Evolutionary conservation across 305 asterid species (phyloP).

Genomic region (Fraxinus albicans): DNA sequence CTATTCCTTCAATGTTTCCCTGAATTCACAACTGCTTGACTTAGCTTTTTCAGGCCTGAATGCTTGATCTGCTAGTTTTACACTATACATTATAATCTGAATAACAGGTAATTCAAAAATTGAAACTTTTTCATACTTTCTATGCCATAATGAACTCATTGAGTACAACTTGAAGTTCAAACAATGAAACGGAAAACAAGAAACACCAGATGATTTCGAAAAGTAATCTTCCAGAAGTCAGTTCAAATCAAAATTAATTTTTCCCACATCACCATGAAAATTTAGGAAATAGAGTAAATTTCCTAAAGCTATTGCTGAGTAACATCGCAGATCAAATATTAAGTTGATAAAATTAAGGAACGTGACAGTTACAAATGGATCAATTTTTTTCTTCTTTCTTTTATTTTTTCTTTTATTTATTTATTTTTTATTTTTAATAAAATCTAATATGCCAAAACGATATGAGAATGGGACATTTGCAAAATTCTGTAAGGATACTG

Average conservation of each 20-base stretch:
- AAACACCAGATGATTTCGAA: slow-evolving; percentile 19
- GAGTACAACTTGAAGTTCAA: background rate
- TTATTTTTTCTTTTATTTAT: background rate
- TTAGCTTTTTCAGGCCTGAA: background rate
- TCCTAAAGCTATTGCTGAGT: background rate
- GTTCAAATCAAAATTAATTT: slow-evolving; percentile 7
- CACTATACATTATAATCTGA: background rate
- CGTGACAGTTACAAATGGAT: background rate
- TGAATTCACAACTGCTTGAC: background rate
- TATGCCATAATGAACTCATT: background rate
- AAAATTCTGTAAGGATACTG: slow-evolving; percentile 9
- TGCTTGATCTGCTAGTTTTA: background rate
- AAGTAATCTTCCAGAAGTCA: slow-evolving; percentile 14
- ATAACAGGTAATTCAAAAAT: background rate
- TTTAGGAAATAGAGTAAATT: background rate
- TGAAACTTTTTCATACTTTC: background rate
- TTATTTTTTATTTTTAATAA: background rate
- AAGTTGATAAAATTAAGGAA: slow-evolving; percentile 8
- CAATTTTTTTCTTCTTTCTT: background rate
- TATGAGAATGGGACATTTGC: slow-evolving; percentile 3
- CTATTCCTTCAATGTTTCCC: background rate
- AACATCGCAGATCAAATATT: slow-evolving; percentile 17
- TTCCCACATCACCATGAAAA: slow-evolving; percentile 15
- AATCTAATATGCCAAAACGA: slow-evolving; percentile 11
- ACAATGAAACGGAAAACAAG: background rate